Conservation (phyloP, 257 asterid species). For the Primulina tabacum region DNA sequence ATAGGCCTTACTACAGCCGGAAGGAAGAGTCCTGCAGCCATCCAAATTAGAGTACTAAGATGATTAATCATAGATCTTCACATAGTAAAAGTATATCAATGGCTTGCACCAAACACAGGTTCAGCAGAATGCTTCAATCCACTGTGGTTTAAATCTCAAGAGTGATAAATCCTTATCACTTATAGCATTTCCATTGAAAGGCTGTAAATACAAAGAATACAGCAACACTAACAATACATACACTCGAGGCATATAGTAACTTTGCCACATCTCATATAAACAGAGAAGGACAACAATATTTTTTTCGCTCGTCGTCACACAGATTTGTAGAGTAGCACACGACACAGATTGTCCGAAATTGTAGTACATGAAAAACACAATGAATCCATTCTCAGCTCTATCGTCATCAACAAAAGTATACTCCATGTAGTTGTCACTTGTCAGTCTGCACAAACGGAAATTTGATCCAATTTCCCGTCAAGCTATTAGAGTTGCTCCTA, state of each 20-base stretch:
- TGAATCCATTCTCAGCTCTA: neutral
- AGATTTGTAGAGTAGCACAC: neutral
- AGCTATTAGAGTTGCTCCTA: neutral
- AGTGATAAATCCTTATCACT: neutral
- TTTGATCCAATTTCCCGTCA: neutral
- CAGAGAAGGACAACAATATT: neutral
- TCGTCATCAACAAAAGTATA: neutral
- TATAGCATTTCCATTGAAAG: slow-evolving; percentile 11
- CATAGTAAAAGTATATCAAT: slow-evolving; percentile 4
- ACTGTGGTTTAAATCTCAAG: neutral
- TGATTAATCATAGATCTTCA: neutral
- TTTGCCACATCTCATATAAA: neutral
- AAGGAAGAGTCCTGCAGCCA: slow-evolving; percentile 76
- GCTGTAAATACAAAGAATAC: neutral
- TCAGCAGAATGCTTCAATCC: neutral
- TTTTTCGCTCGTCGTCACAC: neutral
- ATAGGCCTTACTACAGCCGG: slow-evolving; percentile 98
- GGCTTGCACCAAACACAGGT: slow-evolving; percentile 3
- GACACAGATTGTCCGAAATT: neutral
- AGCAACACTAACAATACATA: neutral
- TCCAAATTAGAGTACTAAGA: slow-evolving; percentile 18
- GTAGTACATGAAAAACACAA: neutral
- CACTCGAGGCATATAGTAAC: neutral
- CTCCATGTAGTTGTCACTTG: neutral
- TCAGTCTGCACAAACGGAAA: neutral